These are phyloP conservation scores for Moesziomyces aphidis DNA, from an alignment of 1,284 basidiomycete genomes.

Conservation along the genomic window DNA sequence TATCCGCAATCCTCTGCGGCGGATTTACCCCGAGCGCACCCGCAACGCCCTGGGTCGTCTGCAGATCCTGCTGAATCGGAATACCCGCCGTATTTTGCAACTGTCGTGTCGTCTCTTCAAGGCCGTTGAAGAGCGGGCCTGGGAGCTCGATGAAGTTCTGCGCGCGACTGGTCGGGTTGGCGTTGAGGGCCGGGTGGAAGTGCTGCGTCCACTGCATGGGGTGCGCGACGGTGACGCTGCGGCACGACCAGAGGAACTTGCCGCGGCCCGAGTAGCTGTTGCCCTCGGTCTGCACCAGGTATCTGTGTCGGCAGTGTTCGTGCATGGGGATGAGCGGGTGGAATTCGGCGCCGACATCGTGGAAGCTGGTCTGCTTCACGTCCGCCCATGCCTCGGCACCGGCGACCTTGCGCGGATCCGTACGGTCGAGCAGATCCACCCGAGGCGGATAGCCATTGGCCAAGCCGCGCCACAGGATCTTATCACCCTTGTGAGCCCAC, in stretches of 20 bases:
- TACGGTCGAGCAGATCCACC: constrained; percentile 30
- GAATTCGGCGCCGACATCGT: constrained; percentile 38
- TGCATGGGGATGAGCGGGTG: constrained; percentile 42
- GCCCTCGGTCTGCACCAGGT: constrained; percentile 55
- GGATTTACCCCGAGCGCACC: constrained; percentile 16
- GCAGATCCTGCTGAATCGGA: constrained; percentile 1
- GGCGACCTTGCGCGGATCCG: constrained; percentile 19
- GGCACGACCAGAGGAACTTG: constrained; percentile 50
- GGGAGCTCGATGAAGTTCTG: constrained; percentile 49
- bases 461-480: constrained; percentile 44
- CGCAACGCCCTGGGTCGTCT: not conserved
- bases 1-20: constrained; percentile 43
- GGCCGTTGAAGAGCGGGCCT: constrained; percentile 38
- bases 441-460: constrained; percentile 46
- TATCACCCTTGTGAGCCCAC: constrained; percentile 39
- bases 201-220: constrained; percentile 59
- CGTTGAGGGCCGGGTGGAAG: constrained; percentile 55
- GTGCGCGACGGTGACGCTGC: constrained; percentile 47
- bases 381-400: constrained; percentile 44
- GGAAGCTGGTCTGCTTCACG: constrained; percentile 52
- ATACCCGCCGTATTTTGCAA: constrained; percentile 15
- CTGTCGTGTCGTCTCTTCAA: constrained; percentile 26
- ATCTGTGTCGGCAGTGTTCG: constrained; percentile 53
- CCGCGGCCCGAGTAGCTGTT: constrained; percentile 55
- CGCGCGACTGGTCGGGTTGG: constrained; percentile 8